These are phyloP conservation scores for Bipolaris bicolor DNA, from an alignment of 2,329 filamentous ascomycete species.

Conservation along the genomic window DNA sequence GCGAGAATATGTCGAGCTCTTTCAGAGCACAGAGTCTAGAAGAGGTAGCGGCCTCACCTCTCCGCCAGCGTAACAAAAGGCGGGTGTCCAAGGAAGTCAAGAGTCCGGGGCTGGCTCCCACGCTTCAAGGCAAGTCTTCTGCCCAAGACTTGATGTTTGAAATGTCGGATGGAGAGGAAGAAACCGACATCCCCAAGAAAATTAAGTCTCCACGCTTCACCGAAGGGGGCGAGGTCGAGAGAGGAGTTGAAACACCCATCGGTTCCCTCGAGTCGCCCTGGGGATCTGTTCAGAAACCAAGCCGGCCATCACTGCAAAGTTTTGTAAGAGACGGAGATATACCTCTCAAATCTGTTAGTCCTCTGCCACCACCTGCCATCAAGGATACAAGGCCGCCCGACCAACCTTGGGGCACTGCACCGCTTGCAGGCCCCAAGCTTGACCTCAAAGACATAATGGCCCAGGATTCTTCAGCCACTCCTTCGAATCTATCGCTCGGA, in stretches of 20 bases:
- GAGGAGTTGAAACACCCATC: constrained; percentile 16
- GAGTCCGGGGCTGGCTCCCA: constrained; percentile 69
- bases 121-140: constrained; percentile 71
- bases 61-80: constrained; percentile 52
- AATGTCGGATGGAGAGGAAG: constrained; percentile 80
- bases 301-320: constrained; percentile 21
- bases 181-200: constrained; percentile 15
- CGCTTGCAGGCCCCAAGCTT: constrained; percentile 66
- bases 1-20: constrained; percentile 69
- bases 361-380: constrained; percentile 26
- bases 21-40: constrained; percentile 70
- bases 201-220: constrained; percentile 37
- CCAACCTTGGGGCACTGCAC: constrained; percentile 60
- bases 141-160: constrained; percentile 84
- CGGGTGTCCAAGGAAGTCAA: constrained; percentile 55
- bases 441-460: constrained; percentile 80
- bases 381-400: constrained; percentile 38
- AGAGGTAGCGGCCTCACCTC: constrained; percentile 59
- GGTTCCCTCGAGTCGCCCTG: constrained; percentile 36
- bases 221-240: constrained; percentile 11
- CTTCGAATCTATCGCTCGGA: constrained; percentile 61
- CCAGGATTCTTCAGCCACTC: constrained; percentile 59
- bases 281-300: constrained; percentile 26
- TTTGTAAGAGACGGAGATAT: constrained; percentile 14
- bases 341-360: constrained; percentile 33